These are phyloP conservation scores for Syzygium grande DNA, from an alignment of 345 rosid genomes.

Conservation along the genomic window DNA sequence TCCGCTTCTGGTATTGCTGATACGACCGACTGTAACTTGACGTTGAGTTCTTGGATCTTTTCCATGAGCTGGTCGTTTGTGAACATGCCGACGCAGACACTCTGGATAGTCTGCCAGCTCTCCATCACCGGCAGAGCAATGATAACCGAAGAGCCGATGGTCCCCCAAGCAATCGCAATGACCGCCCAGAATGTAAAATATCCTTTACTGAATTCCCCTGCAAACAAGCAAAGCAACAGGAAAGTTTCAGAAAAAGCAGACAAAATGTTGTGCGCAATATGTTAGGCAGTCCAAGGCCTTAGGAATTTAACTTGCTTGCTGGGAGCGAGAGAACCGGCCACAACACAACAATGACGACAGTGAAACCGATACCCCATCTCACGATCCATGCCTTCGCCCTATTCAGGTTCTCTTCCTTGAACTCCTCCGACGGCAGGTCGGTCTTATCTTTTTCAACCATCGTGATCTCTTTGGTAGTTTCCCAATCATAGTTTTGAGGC, in stretches of 20 bases:
- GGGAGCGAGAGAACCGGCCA: constrained; percentile 86
- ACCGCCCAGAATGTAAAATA: constrained; percentile 91
- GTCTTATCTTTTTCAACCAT: constrained; percentile 53
- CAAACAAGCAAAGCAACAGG: not conserved
- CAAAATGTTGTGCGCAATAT: not conserved
- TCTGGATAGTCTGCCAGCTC: constrained; percentile 69
- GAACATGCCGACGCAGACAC: constrained; percentile 60
- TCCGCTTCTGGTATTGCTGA: constrained; percentile 68
- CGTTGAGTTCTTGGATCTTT: constrained; percentile 51
- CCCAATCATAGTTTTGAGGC: constrained; percentile 85
- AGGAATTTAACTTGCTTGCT: constrained; percentile 38
- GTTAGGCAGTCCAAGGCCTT: not conserved
- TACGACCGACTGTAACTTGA: constrained; percentile 40
- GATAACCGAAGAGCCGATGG: constrained; percentile 59
- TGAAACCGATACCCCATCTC: constrained; percentile 80
- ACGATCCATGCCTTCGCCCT: constrained; percentile 77
- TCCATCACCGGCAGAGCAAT: constrained; percentile 62
- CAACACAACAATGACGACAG: constrained; percentile 48
- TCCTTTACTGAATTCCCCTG: constrained; percentile 57
- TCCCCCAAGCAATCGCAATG: constrained; percentile 83
- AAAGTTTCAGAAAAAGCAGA: not conserved
- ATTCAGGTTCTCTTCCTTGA: constrained; percentile 60
- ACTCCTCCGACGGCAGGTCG: constrained; percentile 55
- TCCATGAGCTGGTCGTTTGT: constrained; percentile 64
- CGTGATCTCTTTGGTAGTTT: constrained; percentile 71